Base-by-base conservation (phyloP, 73 alveolate genomes). In the Paramecium sonneborni region DNA sequence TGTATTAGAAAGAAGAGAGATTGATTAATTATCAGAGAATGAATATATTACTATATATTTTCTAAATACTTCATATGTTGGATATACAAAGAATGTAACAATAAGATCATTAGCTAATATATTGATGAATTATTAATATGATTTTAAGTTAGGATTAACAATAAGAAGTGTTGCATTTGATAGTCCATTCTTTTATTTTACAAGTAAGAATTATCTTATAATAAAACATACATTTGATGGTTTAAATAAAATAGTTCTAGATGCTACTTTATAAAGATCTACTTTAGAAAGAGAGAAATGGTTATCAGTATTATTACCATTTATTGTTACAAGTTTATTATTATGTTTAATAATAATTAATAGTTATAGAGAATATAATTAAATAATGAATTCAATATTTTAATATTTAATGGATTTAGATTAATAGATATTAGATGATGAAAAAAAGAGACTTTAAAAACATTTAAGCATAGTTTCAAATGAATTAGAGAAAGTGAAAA, bases 171-270 rank as follows among this genome's bases (percentile, higher is more conserved):
- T 44, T 0, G 44, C 41, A 5, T 43, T 46, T 30, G 90, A 79
- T 23, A 79, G 90, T 79, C 55, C 90, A 15, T 79, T 37, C 41
- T 79, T 46, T 44, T 79, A 79, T 9, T 79, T 79, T 79, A 41
- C 90, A 20, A 38, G 28, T 46, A 43, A 79, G n/a, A 79, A 79
- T 24, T 79, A 79, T 23, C 35, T 79, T 1, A 79, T 48, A 11
- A 24, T 79, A 18, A 43, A 79, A 43, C 41, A 79, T 12, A 43
- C 90, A 10, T 43, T 79, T 79, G 55, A 23, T 39, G 90, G 55
- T 43, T 79, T 79, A 79, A 79, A 79, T 79, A 30, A 79, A 37
- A 12, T 39, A 8, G 72, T 79, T 1, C 41, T 79, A 43, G 72
- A 41, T 46, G 44, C 26, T 0, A 41, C 90, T 35, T 35, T 35